A percentile compares a stretch with the other conserved stretches of the same genome.
Evolutionary conservation across 1,139 yeast genomes (phyloP).

Genomic region (Protomyces gravidus): DNA sequence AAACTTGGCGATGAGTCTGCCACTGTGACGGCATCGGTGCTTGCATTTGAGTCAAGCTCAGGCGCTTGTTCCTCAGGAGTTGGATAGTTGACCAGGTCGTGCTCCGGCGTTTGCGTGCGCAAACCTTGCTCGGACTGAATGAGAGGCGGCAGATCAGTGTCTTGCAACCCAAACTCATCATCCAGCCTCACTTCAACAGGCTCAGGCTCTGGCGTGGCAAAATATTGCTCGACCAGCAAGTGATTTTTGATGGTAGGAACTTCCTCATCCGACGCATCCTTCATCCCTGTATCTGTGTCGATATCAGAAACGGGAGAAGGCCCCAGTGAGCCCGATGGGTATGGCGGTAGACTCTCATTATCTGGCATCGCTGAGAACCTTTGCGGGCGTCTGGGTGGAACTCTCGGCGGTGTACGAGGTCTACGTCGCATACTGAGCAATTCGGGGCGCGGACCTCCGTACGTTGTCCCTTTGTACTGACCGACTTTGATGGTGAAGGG

Average conservation of each 20-base stretch:
- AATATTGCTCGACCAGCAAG: not conserved
- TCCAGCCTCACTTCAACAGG: not conserved
- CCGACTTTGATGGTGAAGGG: constrained; percentile 26
- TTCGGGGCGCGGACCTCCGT: not conserved
- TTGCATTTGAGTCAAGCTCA: no score
- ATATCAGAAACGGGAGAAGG: constrained; percentile 2
- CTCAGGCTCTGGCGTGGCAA: not conserved
- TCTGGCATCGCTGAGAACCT: not conserved
- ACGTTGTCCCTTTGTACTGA: constrained; percentile 4
- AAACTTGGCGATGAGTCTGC: not conserved
- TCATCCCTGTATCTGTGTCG: constrained; percentile 30
- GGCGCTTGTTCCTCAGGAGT: not conserved
- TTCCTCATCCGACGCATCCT: constrained; percentile 31
- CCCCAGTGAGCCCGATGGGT: not conserved
- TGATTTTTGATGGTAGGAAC: not conserved
- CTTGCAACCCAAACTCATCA: not conserved
- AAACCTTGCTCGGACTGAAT: not conserved
- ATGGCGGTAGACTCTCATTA: not conserved
- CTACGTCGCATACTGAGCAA: not conserved
- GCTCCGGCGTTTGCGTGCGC: not conserved
- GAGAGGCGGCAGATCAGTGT: not conserved
- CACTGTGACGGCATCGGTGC: no score
- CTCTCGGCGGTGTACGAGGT: not conserved
- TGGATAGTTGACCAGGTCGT: not conserved
- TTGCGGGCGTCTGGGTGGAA: not conserved